Evolutionary conservation across 257 asterid species (phyloP).

Genomic region (Lavandula angustifolia): DNA sequence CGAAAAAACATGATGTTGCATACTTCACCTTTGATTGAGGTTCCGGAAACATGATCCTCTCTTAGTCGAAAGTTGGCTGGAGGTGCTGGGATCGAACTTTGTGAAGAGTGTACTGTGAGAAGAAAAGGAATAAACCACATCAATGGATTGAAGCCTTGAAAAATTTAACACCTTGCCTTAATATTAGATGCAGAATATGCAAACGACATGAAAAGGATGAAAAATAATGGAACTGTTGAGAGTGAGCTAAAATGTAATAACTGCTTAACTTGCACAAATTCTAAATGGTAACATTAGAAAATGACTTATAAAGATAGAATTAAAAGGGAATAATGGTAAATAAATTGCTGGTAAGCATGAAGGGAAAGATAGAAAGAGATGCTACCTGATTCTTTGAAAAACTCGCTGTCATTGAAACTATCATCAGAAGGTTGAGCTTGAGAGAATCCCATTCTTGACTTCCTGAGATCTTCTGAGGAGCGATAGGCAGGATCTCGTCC

Average conservation of each 20-base stretch:
- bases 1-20: not conserved
- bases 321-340: not conserved
- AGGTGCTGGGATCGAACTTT: slow-evolving; percentile 69
- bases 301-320: not conserved
- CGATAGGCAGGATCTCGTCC: slow-evolving; percentile 73
- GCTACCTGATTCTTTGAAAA: slow-evolving; percentile 70
- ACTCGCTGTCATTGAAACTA: slow-evolving; percentile 60
- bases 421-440: slow-evolving; percentile 77
- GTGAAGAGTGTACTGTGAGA: slow-evolving; percentile 56
- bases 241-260: not conserved
- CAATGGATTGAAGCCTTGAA: slow-evolving; percentile 21
- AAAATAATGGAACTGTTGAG: not conserved
- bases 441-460: slow-evolving; percentile 83
- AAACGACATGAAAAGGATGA: not conserved
- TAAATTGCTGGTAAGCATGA: slow-evolving; percentile 1
- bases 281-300: not conserved
- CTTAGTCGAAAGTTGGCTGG: slow-evolving; percentile 70
- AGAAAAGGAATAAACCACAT: slow-evolving; percentile 25
- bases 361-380: not conserved
- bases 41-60: slow-evolving; percentile 78
- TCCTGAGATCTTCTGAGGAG: slow-evolving; percentile 75
- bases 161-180: slow-evolving; percentile 10
- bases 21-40: slow-evolving; percentile 75
- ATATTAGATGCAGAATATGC: slow-evolving; percentile 21
- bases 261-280: not conserved